Conservation (phyloP, 495 filamentous ascomycete species). For the Podospora sp. region DNA sequence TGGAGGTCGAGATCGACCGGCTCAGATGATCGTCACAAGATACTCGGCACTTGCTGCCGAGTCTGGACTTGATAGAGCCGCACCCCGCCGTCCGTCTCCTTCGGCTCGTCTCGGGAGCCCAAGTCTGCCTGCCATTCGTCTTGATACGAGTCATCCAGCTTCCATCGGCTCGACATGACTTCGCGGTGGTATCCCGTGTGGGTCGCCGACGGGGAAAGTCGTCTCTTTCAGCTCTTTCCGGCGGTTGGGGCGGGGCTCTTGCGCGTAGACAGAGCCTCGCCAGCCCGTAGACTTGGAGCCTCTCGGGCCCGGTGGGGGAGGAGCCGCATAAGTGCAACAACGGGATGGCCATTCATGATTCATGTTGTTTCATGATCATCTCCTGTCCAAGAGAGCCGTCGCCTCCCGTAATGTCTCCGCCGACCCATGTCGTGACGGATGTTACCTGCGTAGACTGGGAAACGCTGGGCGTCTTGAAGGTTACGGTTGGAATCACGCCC, state of each 20-base stretch:
- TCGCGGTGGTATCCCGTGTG: constrained; percentile 20
- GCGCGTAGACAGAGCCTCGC: not conserved
- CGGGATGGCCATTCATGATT: too few relatives aligned
- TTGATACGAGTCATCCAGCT: constrained; percentile 12
- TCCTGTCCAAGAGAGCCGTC: not conserved
- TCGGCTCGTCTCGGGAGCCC: not conserved
- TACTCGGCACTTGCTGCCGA: not conserved
- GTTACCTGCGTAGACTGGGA: not conserved
- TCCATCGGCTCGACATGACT: not conserved
- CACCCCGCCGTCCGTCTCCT: not conserved
- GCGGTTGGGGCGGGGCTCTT: not conserved
- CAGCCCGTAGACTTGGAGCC: not conserved
- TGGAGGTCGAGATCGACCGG: not conserved
- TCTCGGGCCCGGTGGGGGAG: not conserved
- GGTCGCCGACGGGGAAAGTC: not conserved
- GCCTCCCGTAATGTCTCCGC: not conserved
- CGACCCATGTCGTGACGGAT: not conserved
- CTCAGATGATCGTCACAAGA: not conserved
- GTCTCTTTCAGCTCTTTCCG: not conserved
- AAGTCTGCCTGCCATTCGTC: not conserved
- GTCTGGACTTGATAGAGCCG: constrained; percentile 1
- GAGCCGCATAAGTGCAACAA: too few relatives aligned
- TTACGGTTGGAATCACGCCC: not conserved
- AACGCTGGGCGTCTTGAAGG: too few relatives aligned
- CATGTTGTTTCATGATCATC: not conserved